phyloP scores from a whole-genome alignment of 1,139 yeast genomes.

The Pichia inconspicua region DNA sequence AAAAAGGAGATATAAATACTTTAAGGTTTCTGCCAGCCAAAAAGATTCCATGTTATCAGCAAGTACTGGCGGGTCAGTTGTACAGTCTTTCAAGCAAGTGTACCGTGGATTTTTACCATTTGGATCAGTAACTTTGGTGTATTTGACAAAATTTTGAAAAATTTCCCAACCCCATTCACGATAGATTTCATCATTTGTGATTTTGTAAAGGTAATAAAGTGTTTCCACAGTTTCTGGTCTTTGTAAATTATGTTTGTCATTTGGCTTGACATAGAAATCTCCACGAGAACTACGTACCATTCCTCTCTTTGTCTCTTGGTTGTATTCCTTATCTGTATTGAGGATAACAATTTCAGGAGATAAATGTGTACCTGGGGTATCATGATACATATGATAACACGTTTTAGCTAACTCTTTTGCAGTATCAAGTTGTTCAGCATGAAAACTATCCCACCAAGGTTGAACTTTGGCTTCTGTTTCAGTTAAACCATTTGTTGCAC shows the following conservation, averaged over 20 bases:
- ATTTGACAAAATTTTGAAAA: conserved; percentile 58
- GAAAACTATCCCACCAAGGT: conserved; percentile 36
- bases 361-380: conserved; percentile 63
- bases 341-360: conserved; percentile 87
- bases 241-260: conserved; percentile 77
- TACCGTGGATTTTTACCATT: conserved; percentile 51
- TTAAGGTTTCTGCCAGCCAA: conserved; percentile 92
- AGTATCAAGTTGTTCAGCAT: conserved; percentile 52
- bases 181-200: conserved; percentile 75
- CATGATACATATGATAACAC: conserved; percentile 77
- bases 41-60: conserved; percentile 83
- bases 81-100: conserved; percentile 62
- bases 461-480: conserved; percentile 42
- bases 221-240: conserved; percentile 95
- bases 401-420: conserved; percentile 74
- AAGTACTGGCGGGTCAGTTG: conserved; percentile 40
- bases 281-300: conserved; percentile 9
- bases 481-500: conserved; percentile 73
- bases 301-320: conserved; percentile 9
- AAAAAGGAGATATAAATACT: conserved; percentile 76
- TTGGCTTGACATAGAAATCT: conserved; percentile 54
- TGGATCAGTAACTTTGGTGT: conserved; percentile 41
- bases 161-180: conserved; percentile 90
- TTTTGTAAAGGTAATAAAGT: conserved; percentile 67
- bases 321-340: conserved; percentile 18